phyloP scores from a whole-genome alignment of 2,329 filamentous ascomycete species.

The Thielaviopsis cerberus region DNA sequence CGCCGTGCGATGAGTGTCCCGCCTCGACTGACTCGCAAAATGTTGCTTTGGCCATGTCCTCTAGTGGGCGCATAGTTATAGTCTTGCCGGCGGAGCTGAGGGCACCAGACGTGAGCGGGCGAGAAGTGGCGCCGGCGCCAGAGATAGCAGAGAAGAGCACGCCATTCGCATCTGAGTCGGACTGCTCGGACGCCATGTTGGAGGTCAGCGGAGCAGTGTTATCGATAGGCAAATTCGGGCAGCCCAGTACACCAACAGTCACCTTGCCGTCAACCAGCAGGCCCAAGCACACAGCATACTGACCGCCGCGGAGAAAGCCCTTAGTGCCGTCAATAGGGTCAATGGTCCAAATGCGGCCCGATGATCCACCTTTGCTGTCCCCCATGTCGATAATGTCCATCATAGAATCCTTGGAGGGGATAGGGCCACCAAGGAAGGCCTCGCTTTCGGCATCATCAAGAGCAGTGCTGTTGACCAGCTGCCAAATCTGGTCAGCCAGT shows the following conservation, averaged over 20 bases:
- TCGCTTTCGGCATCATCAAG: conserved; percentile 40
- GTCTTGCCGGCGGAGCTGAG: conserved; percentile 34
- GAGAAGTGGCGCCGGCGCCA: conserved; percentile 62
- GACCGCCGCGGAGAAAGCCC: conserved; percentile 85
- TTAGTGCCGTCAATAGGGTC: conserved; percentile 97
- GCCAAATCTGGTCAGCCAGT: conserved; percentile 58
- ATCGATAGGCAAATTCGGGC: conserved; percentile 83
- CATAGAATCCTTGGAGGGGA: conserved; percentile 48
- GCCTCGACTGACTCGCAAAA: conserved; percentile 97
- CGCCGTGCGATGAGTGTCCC: conserved; percentile 73
- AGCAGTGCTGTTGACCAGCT: conserved; percentile 47
- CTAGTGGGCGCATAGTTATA: conserved; percentile 48
- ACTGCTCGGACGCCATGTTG: conserved; percentile 40
- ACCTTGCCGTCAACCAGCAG: conserved; percentile 87
- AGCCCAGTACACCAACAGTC: conserved; percentile 83
- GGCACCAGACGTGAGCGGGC: conserved; percentile 42
- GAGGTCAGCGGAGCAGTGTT: conserved; percentile 50
- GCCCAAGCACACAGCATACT: conserved; percentile 89
- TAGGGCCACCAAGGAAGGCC: conserved; percentile 50
- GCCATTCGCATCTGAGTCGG: conserved; percentile 53
- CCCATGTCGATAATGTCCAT: conserved; percentile 48
- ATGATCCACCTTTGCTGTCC: conserved; percentile 49
- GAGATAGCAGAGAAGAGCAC: conserved; percentile 74
- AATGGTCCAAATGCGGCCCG: conserved; percentile 80
- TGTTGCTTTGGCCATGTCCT: conserved; percentile 58